Conservation (phyloP, 1,284 basidiomycete genomes). For the Microbotryum saponariae region DNA sequence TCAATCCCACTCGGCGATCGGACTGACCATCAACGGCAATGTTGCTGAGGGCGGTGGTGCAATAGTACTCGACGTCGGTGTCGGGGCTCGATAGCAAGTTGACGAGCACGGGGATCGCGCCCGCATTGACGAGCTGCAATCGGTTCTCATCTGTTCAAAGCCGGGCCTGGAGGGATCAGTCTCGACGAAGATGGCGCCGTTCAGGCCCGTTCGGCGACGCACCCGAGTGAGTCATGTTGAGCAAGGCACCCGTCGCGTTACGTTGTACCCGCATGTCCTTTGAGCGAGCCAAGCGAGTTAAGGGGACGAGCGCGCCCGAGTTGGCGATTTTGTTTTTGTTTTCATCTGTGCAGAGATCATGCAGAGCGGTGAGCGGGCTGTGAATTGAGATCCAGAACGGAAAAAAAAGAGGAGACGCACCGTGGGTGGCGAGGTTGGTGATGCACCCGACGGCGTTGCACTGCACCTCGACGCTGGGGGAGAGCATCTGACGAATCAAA, state of each 20-base stretch:
- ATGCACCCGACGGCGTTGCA: slow-evolving; percentile 99
- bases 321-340: slow-evolving; percentile 99
- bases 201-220: slow-evolving; percentile 33
- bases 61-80: slow-evolving; percentile 99
- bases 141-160: slow-evolving; percentile 77
- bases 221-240: slow-evolving; percentile 99
- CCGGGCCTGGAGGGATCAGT: neutral
- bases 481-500: slow-evolving; percentile 97
- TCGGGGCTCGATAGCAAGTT: slow-evolving; percentile 91
- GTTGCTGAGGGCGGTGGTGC: slow-evolving; percentile 96
- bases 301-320: slow-evolving; percentile 91
- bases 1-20: neutral
- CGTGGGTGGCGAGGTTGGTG: slow-evolving; percentile 96
- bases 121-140: slow-evolving; percentile 96
- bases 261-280: slow-evolving; percentile 99
- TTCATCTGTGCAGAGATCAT: slow-evolving; percentile 55
- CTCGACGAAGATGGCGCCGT: neutral
- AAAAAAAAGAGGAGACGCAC: slow-evolving; percentile 47
- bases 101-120: slow-evolving; percentile 95
- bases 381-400: neutral
- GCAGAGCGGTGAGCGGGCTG: neutral
- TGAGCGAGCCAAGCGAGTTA: slow-evolving; percentile 90
- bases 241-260: slow-evolving; percentile 92
- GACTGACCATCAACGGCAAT: slow-evolving; percentile 85
- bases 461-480: slow-evolving; percentile 98